A percentile compares a stretch with the other conserved stretches of the same genome.
Evolutionary conservation across 2,329 filamentous ascomycete species (phyloP).

Genomic region (Cladophialophora carrionii): DNA sequence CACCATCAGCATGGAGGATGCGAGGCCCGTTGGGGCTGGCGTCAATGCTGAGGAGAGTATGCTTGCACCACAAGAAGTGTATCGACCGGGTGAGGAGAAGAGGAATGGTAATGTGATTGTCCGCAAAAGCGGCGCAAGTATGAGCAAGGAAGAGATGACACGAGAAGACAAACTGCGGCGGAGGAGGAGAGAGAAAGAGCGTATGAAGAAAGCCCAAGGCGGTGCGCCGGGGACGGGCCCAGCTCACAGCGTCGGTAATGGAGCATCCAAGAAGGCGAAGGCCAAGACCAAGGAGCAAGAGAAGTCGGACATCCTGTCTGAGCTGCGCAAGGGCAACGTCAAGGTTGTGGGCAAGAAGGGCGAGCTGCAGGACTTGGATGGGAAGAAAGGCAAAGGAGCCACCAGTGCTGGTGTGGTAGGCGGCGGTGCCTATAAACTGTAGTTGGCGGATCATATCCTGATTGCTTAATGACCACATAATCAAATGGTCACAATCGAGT

Average conservation of each 20-base stretch:
- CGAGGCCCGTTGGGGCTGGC: constrained; percentile 79
- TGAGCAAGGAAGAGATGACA: constrained; percentile 82
- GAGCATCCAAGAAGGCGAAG: constrained; percentile 39
- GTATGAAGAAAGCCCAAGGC: constrained; percentile 59
- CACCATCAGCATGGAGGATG: constrained; percentile 93
- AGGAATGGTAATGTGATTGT: constrained; percentile 26
- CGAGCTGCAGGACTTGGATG: constrained; percentile 79
- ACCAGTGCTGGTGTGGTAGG: neutral
- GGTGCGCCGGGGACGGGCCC: constrained; percentile 51
- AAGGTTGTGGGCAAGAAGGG: constrained; percentile 91
- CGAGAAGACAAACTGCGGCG: constrained; percentile 80
- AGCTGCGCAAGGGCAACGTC: constrained; percentile 81
- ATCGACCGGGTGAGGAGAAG: constrained; percentile 71
- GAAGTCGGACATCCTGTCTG: constrained; percentile 62
- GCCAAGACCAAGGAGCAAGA: constrained; percentile 43
- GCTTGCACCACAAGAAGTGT: constrained; percentile 93
- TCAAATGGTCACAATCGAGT: neutral
- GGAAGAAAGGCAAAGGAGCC: constrained; percentile 64
- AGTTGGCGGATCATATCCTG: neutral
- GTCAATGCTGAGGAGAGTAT: constrained; percentile 68
- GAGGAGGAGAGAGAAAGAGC: constrained; percentile 82
- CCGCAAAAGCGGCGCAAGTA: constrained; percentile 50
- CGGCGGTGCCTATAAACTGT: constrained; percentile 26
- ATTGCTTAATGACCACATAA: neutral
- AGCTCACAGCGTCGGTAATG: constrained; percentile 40